These are phyloP conservation scores for Globomyces sp. DNA, from an alignment of 371 early-diverging fungal genomes.

Conservation along the genomic window DNA sequence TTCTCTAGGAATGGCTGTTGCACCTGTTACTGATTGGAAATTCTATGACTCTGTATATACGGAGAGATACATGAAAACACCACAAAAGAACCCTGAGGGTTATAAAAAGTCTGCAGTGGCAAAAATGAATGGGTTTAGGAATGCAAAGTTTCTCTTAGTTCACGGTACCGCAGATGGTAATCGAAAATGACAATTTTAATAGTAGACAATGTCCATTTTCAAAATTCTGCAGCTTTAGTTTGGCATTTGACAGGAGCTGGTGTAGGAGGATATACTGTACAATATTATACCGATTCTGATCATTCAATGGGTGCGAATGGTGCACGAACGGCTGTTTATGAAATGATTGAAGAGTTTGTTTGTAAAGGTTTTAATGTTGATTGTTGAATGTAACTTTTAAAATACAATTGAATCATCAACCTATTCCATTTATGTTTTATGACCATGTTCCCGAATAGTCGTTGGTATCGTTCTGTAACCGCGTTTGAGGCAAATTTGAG, in stretches of 20 bases:
- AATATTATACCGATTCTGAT: constrained; percentile 86
- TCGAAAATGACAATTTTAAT: not conserved
- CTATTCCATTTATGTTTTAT: too few species aligned
- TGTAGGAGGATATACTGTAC: constrained; percentile 75
- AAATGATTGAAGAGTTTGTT: constrained; percentile 30
- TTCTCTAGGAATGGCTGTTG: constrained; percentile 86
- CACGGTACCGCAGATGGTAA: constrained; percentile 88
- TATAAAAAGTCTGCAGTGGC: constrained; percentile 76
- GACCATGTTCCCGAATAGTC: too few species aligned
- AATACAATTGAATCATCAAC: not conserved
- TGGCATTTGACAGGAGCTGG: constrained; percentile 72
- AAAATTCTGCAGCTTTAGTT: constrained; percentile 77
- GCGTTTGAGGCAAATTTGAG: too few species aligned
- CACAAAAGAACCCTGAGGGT: constrained; percentile 70
- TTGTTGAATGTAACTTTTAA: not conserved
- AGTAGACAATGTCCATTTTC: constrained; percentile 77
- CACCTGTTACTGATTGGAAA: constrained; percentile 95
- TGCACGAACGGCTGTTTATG: constrained; percentile 35
- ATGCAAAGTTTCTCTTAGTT: constrained; percentile 74
- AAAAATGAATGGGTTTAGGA: constrained; percentile 79
- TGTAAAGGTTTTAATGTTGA: constrained; percentile 17
- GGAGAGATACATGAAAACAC: constrained; percentile 94
- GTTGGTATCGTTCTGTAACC: too few species aligned
- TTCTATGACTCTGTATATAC: constrained; percentile 90
- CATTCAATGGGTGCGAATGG: constrained; percentile 69